A percentile compares a stretch with the other conserved stretches of the same genome.
phyloP scores from a whole-genome alignment of 768 basidiomycete species.

The Tulasnella sp. region DNA sequence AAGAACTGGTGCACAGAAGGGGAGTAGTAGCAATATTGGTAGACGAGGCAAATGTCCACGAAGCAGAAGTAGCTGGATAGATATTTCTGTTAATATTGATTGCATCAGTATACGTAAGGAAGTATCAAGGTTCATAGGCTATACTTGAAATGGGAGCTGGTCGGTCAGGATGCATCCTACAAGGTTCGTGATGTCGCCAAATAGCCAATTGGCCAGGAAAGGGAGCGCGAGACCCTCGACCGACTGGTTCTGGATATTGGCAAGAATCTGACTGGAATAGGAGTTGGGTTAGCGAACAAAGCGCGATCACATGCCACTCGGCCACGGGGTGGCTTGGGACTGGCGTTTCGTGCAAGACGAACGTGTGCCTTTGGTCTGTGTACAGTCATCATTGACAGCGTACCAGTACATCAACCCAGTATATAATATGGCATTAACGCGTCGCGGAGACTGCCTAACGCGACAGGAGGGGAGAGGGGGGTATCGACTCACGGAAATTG shows the following conservation, averaged over 20 bases:
- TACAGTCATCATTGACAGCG: too few relatives aligned
- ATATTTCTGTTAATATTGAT: too few relatives aligned
- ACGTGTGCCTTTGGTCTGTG: too few relatives aligned
- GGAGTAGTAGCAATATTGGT: conserved; percentile 78
- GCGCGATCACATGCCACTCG: too few relatives aligned
- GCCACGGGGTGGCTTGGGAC: too few relatives aligned
- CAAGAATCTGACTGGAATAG: conserved; percentile 64
- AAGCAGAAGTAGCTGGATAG: conserved; percentile 86
- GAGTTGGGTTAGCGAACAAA: too few relatives aligned
- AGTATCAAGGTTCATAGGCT: conserved; percentile 22
- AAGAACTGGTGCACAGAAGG: not conserved
- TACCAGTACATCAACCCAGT: too few relatives aligned
- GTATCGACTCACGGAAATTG: conserved; percentile 67
- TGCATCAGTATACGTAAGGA: conserved; percentile 13
- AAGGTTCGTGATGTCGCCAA: conserved; percentile 88
- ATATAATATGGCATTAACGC: too few relatives aligned
- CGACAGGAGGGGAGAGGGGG: not conserved
- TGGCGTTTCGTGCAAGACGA: too few relatives aligned
- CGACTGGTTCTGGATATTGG: conserved; percentile 63
- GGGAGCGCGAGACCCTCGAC: conserved; percentile 88
- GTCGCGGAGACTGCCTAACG: not conserved
- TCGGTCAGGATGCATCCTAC: conserved; percentile 79
- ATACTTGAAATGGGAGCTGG: conserved; percentile 94
- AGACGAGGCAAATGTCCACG: conserved; percentile 65
- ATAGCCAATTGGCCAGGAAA: conserved; percentile 87